Base-by-base conservation (phyloP, 495 filamentous ascomycete genomes). In the Penicillium flavigenum region DNA sequence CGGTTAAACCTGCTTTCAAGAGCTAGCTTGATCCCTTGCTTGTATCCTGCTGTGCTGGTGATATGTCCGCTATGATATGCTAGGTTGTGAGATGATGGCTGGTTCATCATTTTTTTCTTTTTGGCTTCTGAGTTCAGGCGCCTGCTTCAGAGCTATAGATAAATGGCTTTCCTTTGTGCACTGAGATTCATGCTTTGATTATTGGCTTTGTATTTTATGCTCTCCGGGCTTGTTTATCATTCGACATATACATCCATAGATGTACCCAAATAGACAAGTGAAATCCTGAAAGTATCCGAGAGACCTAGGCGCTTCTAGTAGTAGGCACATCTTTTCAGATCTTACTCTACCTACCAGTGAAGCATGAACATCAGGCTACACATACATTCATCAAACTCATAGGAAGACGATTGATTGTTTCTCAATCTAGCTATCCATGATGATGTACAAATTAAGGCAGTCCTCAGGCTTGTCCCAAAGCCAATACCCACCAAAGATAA, bases 1-100 rank as follows among this genome's bases (percentile, higher is more conserved):
- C 62, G 7, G 59, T 70, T n/a, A 54, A 65, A 51, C 65, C 67
- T n/a, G 54, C 54, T 0, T 67, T 59, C 44, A 32, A 63, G 53
- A 58, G 22, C 6, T 29, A 41, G 47, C 10, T 38, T 5, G 32
- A 36, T 14, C 16, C 34, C 14, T 38, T 38, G 14, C 1, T n/a
- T n/a, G n/a, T 17, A 39, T 39, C n/a, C 6, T 16, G 32, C 4
- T 42, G 5, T 39, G 34, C n/a, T 19, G 49, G 36, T 29, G 14
- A 41, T 41, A 8, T 29, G 31, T 17, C 36, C 6, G 6, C 9
- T 24, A 10, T 17, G 34, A 17, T 27, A 11, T 51, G 32, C 7
- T 26, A 36, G 29, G 6, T 48, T 29, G 47, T 32, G n/a, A 44
- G 20, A 24, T 26, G 47, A 17, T 38, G 47, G 47, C 47, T 50